A percentile compares a stretch with the other conserved stretches of the same genome.
Evolutionary conservation across 1,139 yeast species (phyloP).

Genomic region (Dujonia santamariae): DNA sequence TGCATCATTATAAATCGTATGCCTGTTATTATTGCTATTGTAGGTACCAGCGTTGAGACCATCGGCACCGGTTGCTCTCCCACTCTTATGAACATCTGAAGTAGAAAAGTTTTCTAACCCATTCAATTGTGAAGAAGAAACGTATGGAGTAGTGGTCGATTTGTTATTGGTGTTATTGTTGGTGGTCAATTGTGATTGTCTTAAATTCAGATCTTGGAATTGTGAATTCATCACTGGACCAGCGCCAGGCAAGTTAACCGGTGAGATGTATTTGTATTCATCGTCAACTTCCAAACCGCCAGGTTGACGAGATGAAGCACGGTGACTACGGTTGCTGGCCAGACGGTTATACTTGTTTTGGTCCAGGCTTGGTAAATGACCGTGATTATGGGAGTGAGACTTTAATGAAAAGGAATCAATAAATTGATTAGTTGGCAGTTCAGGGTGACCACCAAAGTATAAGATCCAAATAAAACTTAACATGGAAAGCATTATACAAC

Average conservation of each 20-base stretch:
- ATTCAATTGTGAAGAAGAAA: constrained; percentile 54
- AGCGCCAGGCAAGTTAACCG: constrained; percentile 17
- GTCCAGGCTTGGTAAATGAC: constrained; percentile 21
- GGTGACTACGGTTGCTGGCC: no score
- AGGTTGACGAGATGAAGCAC: constrained; percentile 6
- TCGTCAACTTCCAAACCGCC: constrained; percentile 26
- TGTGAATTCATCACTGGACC: constrained; percentile 17
- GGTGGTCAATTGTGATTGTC: constrained; percentile 37
- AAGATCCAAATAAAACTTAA: constrained; percentile 79
- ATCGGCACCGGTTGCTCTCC: constrained; percentile 16
- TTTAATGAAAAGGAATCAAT: constrained; percentile 68
- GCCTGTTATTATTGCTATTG: constrained; percentile 24
- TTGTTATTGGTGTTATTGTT: constrained; percentile 22
- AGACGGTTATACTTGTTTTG: constrained; percentile 14
- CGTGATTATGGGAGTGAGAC: constrained; percentile 25
- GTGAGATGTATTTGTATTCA: constrained; percentile 27
- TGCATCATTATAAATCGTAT: constrained; percentile 24
- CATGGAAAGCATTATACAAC: constrained; percentile 79
- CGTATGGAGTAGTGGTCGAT: constrained; percentile 34
- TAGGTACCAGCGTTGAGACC: constrained; percentile 29
- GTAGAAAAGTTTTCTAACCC: constrained; percentile 57
- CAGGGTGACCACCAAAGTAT: constrained; percentile 81
- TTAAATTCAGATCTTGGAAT: constrained; percentile 34
- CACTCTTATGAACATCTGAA: constrained; percentile 33
- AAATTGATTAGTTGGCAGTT: constrained; percentile 76